Evolutionary conservation across 768 basidiomycete species (phyloP), one percentile per base, ranked within the genome.

Genomic region (Russula sp.): DNA sequence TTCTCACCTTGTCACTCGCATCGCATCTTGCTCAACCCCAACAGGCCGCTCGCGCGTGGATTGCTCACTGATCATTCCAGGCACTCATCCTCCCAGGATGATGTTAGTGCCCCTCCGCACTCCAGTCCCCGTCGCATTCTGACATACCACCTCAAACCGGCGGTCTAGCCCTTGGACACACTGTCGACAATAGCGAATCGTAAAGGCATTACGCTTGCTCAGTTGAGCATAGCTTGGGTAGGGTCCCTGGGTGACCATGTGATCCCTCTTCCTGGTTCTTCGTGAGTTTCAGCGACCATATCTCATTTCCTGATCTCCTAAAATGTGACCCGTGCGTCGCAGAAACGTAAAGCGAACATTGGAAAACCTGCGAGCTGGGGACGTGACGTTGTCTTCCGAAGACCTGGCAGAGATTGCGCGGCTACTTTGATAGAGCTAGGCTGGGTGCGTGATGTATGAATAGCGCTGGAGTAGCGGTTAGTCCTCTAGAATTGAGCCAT

Each of bases 41-140:
- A 34, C 70, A 86, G 80, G 34, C 83, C 84, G 0, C 77, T 85
- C 0, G 83, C 83, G 10, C 74, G 77, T n/a, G 83, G 84, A 3
- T 76, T 85, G 70, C 73, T 85, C 36, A 80, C 80, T 0, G 83
- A 83, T 1, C 71, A 77, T 32, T 70, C 74, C 53, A 74, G 78
- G 32, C 69, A 68, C 36, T 22, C 52, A 11, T 56, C 75, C 5
- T 78, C 79, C 72, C 71, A 76, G 57, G 73, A 75, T 6, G 78
- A 79, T 51, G 73, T 70, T 57, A 14, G 68, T 63, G 34, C 10
- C 14, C 32, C 13, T n/a, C 1, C 22, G n/a, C 32, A 3, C 16
- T 3, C 36, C 14, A 69, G 63, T 18, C 63, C 59, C 48, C 18
- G n/a, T 22, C 46, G 36, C 57, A 34, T 16, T 42, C 40, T 44